Evolutionary conservation across 257 asterid species (phyloP), one percentile per base, ranked within the genome.

Genomic region (Solanum sejunctum): DNA sequence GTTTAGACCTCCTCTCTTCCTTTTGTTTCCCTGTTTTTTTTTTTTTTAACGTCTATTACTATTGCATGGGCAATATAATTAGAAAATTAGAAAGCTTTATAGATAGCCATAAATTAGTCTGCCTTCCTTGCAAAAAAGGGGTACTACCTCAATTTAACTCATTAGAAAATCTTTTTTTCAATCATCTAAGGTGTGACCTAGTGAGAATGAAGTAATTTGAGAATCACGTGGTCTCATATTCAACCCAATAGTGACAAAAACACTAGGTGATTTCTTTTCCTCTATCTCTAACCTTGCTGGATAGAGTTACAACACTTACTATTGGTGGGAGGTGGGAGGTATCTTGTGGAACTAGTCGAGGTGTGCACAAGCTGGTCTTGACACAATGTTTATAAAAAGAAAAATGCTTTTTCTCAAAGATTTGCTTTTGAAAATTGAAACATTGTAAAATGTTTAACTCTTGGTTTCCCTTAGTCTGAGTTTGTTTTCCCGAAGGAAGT

Each of bases 1-100:
- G 98, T 95, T 63, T 51, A 87, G 58, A 8, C 12, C 84, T 77
- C 61, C 39, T 10, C 80, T 49, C 63, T 80, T 73, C 88, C 49
- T 83, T 81, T 43, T 52, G 12, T 75, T 10, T 67, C 63, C 49
- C 36, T 12, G 39, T 8, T 1, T 54, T n/a, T 84, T 15, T 70
- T 39, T 11, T 10, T 32, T 32, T 32, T 32, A 32, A 45, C 13
- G 77, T 71, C 58, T 72, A 21, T 43, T 71, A 10, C 54, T 71
- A 41, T n/a, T 43, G 28, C 81, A n/a, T n/a, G 36, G 41, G n/a
- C 36, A 32, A 45, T n/a, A 47, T 0, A 73, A 3, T 45, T 73
- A 45, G 21, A 21, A 73, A 13, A 73, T 73, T 4, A 73, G 60
- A 73, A 73, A 73, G 20, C 32, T 73, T 8, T 1, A 21, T 73